Evolutionary conservation across 805 yeast genomes (phyloP), one percentile per base, ranked within the genome.

Genomic region (Candida sphagnicola): DNA sequence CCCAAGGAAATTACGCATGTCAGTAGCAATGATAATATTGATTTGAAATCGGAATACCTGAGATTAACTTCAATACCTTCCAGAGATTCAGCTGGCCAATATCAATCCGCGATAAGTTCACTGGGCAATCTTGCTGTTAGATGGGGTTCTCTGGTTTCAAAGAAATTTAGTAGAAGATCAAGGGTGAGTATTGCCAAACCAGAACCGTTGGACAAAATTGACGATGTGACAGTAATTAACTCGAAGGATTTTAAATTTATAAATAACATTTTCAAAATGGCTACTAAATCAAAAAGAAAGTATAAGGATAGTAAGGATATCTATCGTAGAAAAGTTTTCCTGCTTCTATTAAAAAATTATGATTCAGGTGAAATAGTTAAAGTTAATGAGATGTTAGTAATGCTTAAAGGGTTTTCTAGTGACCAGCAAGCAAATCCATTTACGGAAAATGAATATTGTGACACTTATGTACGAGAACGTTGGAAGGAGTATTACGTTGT

Each of bases 401-500:
- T 80, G 61, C 72, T 80, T 13, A 80, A 79, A 50, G 52, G 50
- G 23, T 53, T 69, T 10, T 57, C 66, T 4, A 43, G 51, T 1
- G 46, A 57, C 10, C 39, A 41, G 8, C 25, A 35, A 3, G 30
- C 46, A 11, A 23, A 40, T 5, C 23, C 31, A 37, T 70, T 74
- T 42, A 66, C 72, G 11, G 87, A 80, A 43, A 53, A 59, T 8
- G 80, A 77, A 40, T 62, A 71, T 1, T 65, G 69, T 18, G 77
- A 77, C 29, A 68, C 85, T 0, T 61, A 82, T 37, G 71, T 85
- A 1, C 44, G 70, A 8, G 90, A 85, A 41, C 62, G 88, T 34
- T 88, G 96, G 93, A 77, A 73, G 43, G 96, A 90, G 54, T 86
- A 80, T 53, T 63, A 78, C 18, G 82, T 85, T 2, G 87, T 85